Base-by-base conservation (phyloP, 129 eudicot genomes). In the Smallanthus sonchifolius region DNA sequence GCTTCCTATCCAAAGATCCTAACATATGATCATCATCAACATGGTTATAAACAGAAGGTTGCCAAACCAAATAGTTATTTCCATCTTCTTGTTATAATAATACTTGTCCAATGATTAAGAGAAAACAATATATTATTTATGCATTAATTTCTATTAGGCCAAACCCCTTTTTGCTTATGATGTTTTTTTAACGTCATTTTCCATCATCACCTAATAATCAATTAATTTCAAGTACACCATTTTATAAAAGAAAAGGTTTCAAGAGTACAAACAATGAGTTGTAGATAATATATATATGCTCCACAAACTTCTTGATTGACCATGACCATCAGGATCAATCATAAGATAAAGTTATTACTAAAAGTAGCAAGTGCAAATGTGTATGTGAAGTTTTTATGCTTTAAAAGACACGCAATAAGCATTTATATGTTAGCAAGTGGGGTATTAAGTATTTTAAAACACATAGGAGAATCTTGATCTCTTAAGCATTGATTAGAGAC, bases 331-430 rank as follows among this genome's bases (percentile, higher is more conserved):
- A 19, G 56, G 65, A 71, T 79, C 82, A 72, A 79, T 79, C 67
- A 72, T 54, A 49, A 42, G 77, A 52, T 30, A 57, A 57, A 67
- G 54, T 77, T 72, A 3, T 62, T 79, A 61, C 78, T 78, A 64
- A 63, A 71, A 79, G 82, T 64, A 72, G 82, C 82, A 79, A 79
- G 30, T 79, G 73, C 73, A n/a, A 63, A 62, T 78, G 73, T 32
- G 73, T 64, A 39, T 30, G 28, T 62, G 44, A 72, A 65, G 47
- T 65, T n/a, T 49, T 63, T 48, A 43, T 51, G 67, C 59, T 71
- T 71, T 39, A 63, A 64, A 62, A 5, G 57, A 34, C 77, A 61
- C 70, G 69, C 49, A 62, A 78, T 78, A 48, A 70, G 30, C 77
- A 66, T 78, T 54, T 67, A 11, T 45, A 60, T 48, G 49, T 70